Evolutionary conservation across 148 eudicot species (phyloP).

Genomic region (Heliosperma pusillum): DNA sequence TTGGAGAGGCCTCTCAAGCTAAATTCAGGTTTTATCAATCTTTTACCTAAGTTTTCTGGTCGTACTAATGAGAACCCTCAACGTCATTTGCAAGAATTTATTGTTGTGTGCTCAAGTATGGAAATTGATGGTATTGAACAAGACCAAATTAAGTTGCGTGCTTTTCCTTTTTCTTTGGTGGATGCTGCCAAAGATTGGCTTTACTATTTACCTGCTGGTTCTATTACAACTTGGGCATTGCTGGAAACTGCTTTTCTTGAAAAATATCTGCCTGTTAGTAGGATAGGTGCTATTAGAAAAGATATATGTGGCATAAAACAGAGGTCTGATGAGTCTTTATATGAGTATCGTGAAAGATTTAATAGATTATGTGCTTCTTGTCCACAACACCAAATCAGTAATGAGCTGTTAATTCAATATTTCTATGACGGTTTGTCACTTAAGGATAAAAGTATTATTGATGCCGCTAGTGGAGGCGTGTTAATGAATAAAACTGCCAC

Average conservation of each 20-base stretch:
- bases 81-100: too few relatives aligned
- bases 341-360: too few relatives aligned
- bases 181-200: slow-evolving; percentile 10
- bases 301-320: slow-evolving; percentile 10
- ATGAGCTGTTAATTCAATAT: slow-evolving; percentile 1
- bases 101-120: slow-evolving; percentile 13
- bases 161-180: slow-evolving; percentile 7
- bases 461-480: slow-evolving; percentile 6
- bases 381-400: slow-evolving; percentile 1
- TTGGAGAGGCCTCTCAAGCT: slow-evolving; percentile 12
- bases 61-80: slow-evolving; percentile 5
- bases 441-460: slow-evolving; percentile 5
- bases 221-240: background rate
- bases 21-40: slow-evolving; percentile 15
- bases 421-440: slow-evolving; percentile 2
- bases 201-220: background rate
- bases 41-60: slow-evolving; percentile 16
- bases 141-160: slow-evolving; percentile 8
- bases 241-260: slow-evolving; percentile 7
- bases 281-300: slow-evolving; percentile 6
- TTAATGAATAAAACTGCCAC: slow-evolving; percentile 5
- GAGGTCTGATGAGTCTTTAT: background rate
- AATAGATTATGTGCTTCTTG: too few relatives aligned
- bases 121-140: slow-evolving; percentile 2
- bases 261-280: background rate